These are phyloP conservation scores for Septoria linicola DNA, from an alignment of 2,329 filamentous ascomycete genomes.

Conservation along the genomic window DNA sequence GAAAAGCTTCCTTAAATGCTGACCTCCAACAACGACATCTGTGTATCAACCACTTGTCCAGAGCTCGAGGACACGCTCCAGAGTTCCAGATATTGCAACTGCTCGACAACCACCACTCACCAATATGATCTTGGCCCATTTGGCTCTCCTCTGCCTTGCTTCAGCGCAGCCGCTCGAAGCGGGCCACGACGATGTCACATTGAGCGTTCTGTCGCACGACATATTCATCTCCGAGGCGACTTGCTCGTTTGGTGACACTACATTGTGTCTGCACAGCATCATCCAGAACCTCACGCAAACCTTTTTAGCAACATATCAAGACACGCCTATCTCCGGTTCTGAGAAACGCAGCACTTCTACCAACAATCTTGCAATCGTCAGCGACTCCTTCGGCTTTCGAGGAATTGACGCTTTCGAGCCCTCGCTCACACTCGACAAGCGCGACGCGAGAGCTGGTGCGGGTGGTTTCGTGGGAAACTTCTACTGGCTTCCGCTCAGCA, in stretches of 20 bases:
- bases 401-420: neutral
- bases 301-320: slow-evolving; percentile 1
- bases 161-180: neutral
- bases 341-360: too few species aligned
- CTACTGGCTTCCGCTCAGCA: neutral
- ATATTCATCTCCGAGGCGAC: neutral
- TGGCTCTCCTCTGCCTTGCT: neutral
- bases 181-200: neutral
- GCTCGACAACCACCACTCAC: neutral
- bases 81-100: too few species aligned
- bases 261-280: neutral
- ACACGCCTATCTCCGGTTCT: neutral
- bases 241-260: neutral
- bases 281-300: slow-evolving; percentile 1
- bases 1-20: too few species aligned
- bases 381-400: too few species aligned
- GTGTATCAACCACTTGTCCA: too few species aligned
- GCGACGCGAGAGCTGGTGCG: neutral
- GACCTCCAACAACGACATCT: too few species aligned
- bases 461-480: slow-evolving; percentile 1
- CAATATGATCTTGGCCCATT: neutral
- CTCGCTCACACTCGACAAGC: neutral
- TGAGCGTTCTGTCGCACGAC: slow-evolving; percentile 3
- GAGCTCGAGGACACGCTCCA: too few species aligned
- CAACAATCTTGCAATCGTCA: too few species aligned